Conservation (phyloP, 129 eudicot genomes). For the Arctium lappa region DNA sequence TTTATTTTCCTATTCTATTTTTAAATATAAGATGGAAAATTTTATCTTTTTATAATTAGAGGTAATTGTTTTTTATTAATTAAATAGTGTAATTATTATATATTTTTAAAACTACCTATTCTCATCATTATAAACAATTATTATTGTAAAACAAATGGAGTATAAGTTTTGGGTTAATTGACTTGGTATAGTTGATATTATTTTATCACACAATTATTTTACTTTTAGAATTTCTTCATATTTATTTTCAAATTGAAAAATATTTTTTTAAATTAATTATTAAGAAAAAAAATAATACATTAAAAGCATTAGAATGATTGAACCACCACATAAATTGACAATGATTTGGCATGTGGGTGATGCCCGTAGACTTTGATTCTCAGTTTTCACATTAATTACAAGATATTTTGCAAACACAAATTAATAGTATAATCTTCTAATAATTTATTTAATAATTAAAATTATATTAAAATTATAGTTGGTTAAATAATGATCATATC, state of each 20-base stretch:
- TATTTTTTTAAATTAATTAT: neutral
- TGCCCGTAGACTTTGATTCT: conserved; percentile 22
- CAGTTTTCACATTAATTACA: neutral
- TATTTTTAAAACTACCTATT: too few relatives aligned
- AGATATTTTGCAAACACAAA: conserved; percentile 5
- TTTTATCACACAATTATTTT: too few relatives aligned
- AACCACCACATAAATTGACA: conserved; percentile 26
- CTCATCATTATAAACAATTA: too few relatives aligned
- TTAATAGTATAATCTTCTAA: neutral
- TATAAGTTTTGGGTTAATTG: neutral
- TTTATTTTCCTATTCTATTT: too few relatives aligned
- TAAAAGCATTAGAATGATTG: conserved; percentile 22
- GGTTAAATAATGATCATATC: neutral
- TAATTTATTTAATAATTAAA: too few relatives aligned
- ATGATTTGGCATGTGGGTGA: conserved; percentile 34
- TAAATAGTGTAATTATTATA: too few relatives aligned
- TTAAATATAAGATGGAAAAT: too few relatives aligned
- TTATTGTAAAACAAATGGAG: too few relatives aligned
- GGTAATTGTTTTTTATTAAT: too few relatives aligned
- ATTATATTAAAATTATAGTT: too few relatives aligned
- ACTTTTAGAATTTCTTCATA: too few relatives aligned
- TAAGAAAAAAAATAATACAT: neutral
- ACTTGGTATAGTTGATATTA: neutral
- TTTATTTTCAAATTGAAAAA: neutral
- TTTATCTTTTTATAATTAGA: too few relatives aligned